A percentile compares a stretch with the other conserved stretches of the same genome.
Conservation (phyloP, 768 basidiomycete species). For the Tricholoma matsutake region DNA sequence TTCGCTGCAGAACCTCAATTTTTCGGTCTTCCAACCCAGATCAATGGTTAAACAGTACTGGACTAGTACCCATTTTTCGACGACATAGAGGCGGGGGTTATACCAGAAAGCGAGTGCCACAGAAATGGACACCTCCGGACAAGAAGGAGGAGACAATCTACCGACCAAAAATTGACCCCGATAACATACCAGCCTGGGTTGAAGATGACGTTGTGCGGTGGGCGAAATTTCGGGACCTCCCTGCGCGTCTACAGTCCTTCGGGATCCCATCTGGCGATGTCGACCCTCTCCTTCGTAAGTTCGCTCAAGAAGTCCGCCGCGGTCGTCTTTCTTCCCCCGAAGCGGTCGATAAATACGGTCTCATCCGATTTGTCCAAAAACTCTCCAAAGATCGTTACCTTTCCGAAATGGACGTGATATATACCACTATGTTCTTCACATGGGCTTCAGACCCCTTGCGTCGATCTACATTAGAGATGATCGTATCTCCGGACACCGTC, state of each 20-base stretch:
- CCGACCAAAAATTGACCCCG: constrained; percentile 1
- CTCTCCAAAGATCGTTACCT: constrained; percentile 22
- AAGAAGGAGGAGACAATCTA: neutral
- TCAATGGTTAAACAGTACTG: constrained; percentile 10
- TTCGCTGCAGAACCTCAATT: constrained; percentile 14
- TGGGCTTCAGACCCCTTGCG: constrained; percentile 46
- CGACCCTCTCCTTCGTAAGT: constrained; percentile 39
- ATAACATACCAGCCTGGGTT: constrained; percentile 32
- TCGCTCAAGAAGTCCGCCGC: constrained; percentile 34
- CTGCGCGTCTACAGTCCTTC: constrained; percentile 41
- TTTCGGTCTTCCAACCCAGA: constrained; percentile 10
- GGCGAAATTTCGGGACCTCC: constrained; percentile 30
- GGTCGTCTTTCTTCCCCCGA: constrained; percentile 29
- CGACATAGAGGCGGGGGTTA: neutral
- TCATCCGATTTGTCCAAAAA: constrained; percentile 42
- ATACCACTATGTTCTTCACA: constrained; percentile 50
- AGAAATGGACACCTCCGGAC: neutral
- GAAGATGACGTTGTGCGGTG: constrained; percentile 36
- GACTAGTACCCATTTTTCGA: neutral
- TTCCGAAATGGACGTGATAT: constrained; percentile 43
- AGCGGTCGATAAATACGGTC: constrained; percentile 32
- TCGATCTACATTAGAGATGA: constrained; percentile 19
- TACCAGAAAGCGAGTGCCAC: neutral
- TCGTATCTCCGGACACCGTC: constrained; percentile 32
- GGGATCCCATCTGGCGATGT: constrained; percentile 44